Evolutionary conservation across 805 yeast species (phyloP).

Genomic region (Spathaspora boniae): DNA sequence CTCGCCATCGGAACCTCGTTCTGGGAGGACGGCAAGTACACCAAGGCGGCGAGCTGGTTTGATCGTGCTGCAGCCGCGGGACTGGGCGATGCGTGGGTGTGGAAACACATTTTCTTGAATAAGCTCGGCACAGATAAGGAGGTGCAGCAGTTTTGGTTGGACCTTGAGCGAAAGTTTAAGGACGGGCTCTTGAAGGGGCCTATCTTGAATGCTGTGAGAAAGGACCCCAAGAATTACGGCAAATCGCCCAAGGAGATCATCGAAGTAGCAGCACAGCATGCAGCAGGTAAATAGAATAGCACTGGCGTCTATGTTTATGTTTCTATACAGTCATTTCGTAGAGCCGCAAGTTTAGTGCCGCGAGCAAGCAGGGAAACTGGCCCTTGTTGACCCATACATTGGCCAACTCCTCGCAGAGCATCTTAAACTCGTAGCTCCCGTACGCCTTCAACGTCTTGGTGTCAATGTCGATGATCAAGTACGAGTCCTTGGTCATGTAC

Average conservation of each 20-base stretch:
- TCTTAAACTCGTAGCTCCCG: conserved; percentile 37
- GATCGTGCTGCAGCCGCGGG: no score
- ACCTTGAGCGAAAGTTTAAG: conserved; percentile 26
- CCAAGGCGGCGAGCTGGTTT: conserved; percentile 71
- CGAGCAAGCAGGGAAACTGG: conserved; percentile 74
- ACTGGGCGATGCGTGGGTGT: conserved; percentile 84
- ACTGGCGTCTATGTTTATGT: conserved; percentile 7
- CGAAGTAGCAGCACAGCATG: conserved; percentile 20
- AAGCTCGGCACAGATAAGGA: conserved; percentile 40
- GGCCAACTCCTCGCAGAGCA: conserved; percentile 47
- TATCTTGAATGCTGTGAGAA: conserved; percentile 52
- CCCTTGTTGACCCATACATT: conserved; percentile 67
- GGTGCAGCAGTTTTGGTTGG: conserved; percentile 26
- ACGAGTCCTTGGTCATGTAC: conserved; percentile 35
- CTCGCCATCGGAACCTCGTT: conserved; percentile 64
- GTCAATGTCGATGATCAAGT: conserved; percentile 55
- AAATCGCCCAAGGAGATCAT: conserved; percentile 40
- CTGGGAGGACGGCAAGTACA: conserved; percentile 59
- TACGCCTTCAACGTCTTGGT: conserved; percentile 53
- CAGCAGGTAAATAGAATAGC: conserved; percentile 10
- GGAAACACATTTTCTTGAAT: conserved; percentile 48
- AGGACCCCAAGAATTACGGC: conserved; percentile 46
- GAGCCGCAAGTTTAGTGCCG: conserved; percentile 67
- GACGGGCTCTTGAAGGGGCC: conserved; percentile 62
- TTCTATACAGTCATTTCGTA: conserved; percentile 44